A percentile compares a stretch with the other conserved stretches of the same genome.
Evolutionary conservation across 108 stramenopile species (phyloP).

Genomic region (Schizochytrium sp.): DNA sequence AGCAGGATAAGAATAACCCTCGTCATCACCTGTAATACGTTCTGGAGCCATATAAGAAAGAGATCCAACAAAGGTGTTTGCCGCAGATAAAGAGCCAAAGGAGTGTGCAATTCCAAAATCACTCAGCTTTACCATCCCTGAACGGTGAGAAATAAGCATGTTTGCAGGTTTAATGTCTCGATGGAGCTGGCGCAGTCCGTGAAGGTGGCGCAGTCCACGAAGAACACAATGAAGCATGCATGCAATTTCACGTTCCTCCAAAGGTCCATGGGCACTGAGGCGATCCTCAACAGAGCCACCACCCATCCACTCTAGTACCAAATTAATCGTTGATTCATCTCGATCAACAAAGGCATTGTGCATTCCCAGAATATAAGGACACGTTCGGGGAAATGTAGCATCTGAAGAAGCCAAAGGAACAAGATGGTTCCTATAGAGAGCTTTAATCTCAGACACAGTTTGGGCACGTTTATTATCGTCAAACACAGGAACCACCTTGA

Average conservation of each 20-base stretch:
- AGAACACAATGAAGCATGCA: slow-evolving; percentile 66
- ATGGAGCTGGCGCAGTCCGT: slow-evolving; percentile 73
- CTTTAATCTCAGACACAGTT: slow-evolving; percentile 72
- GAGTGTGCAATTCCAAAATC: slow-evolving; percentile 67
- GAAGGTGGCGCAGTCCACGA: slow-evolving; percentile 72
- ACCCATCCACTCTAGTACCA: slow-evolving; percentile 72
- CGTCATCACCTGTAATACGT: slow-evolving; percentile 69
- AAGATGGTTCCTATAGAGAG: slow-evolving; percentile 67
- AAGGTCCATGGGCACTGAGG: slow-evolving; percentile 66
- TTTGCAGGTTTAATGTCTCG: slow-evolving; percentile 82
- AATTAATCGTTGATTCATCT: slow-evolving; percentile 69
- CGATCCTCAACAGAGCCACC: slow-evolving; percentile 67
- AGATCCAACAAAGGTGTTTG: slow-evolving; percentile 79
- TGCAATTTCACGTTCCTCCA: slow-evolving; percentile 70
- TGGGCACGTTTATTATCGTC: slow-evolving; percentile 73
- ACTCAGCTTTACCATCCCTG: slow-evolving; percentile 46
- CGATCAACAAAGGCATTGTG: slow-evolving; percentile 77
- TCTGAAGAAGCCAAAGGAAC: neutral
- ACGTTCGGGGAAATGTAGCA: neutral
- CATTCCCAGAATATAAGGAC: slow-evolving; percentile 73
- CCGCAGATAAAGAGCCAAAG: slow-evolving; percentile 62
- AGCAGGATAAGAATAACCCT: slow-evolving; percentile 71
- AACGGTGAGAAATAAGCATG: slow-evolving; percentile 58
- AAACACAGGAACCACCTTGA: slow-evolving; percentile 76
- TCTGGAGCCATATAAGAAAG: slow-evolving; percentile 81